Percentiles rank a stretch among this genome's conserved stretches.
Evolutionary conservation across 2,329 filamentous ascomycete species (phyloP).

Genomic region (Gnomoniopsis sp.): DNA sequence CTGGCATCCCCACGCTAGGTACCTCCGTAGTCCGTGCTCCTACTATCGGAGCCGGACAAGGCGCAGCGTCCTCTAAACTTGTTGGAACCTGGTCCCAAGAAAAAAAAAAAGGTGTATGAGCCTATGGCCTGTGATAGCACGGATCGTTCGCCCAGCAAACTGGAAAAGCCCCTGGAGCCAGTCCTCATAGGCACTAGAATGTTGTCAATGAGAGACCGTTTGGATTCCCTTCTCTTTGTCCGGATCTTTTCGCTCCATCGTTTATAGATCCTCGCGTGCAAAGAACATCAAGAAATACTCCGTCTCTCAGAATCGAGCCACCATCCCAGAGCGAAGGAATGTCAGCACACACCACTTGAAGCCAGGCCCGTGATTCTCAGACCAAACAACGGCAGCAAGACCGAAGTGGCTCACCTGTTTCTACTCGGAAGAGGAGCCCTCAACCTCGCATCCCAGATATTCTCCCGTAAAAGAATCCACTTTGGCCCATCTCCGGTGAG

Average conservation of each 20-base stretch:
- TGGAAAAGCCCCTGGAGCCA: background rate
- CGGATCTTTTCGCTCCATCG: background rate
- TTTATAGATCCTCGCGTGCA: background rate
- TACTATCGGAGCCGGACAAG: too few relatives aligned
- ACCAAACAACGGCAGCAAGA: background rate
- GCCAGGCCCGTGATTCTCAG: background rate
- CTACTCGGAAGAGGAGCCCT: background rate
- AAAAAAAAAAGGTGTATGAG: background rate
- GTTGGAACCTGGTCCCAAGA: background rate
- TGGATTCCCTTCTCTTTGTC: background rate
- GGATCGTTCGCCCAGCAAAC: background rate
- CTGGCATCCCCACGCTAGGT: background rate
- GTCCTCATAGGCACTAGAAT: background rate
- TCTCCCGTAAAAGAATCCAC: conserved; percentile 16
- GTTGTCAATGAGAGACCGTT: background rate
- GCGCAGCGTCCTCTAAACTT: background rate
- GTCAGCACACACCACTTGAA: background rate
- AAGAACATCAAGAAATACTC: background rate
- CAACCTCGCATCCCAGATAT: background rate
- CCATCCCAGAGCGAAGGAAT: background rate
- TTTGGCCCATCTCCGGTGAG: conserved; percentile 2
- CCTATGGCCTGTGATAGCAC: background rate
- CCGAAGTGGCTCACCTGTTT: background rate
- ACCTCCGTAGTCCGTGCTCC: background rate
- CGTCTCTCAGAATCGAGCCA: background rate